A percentile compares a stretch with the other conserved stretches of the same genome.
Evolutionary conservation across 257 asterid species (phyloP).

Genomic region (Thymus mandschuricus): DNA sequence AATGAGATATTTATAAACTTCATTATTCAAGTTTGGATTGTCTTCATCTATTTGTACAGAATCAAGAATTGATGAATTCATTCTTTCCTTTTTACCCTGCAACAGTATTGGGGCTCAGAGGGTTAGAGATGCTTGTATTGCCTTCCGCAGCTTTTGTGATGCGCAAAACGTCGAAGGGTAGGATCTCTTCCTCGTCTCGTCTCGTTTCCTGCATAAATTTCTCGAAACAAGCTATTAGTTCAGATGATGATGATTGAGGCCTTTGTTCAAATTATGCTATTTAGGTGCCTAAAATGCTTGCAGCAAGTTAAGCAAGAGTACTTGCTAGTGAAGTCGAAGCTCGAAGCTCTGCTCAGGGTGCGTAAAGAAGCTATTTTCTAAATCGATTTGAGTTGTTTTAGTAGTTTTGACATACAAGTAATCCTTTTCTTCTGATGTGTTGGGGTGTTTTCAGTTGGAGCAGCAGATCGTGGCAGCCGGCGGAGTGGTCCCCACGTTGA

Average conservation of each 20-base stretch:
- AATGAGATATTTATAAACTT: too few relatives aligned
- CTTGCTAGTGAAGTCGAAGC: slow-evolving; percentile 71
- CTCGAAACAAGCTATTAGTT: background rate
- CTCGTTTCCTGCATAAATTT: background rate
- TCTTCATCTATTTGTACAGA: background rate
- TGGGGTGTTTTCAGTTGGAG: slow-evolving; percentile 57
- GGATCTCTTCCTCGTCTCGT: slow-evolving; percentile 20
- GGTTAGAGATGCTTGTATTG: slow-evolving; percentile 63
- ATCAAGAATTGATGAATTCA: background rate
- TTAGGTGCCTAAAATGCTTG: slow-evolving; percentile 72
- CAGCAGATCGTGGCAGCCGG: slow-evolving; percentile 85
- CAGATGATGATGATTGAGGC: background rate
- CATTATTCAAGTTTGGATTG: background rate
- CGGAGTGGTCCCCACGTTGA: slow-evolving; percentile 63
- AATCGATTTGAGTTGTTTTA: background rate
- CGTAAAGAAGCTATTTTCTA: slow-evolving; percentile 18
- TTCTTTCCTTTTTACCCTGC: background rate
- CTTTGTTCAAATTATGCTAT: background rate
- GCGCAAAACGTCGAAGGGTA: slow-evolving; percentile 62
- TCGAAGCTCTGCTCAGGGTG: slow-evolving; percentile 65
- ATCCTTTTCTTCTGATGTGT: background rate
- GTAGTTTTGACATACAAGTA: background rate
- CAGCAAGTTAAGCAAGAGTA: slow-evolving; percentile 73
- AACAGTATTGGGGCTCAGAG: slow-evolving; percentile 85
- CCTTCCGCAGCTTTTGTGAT: slow-evolving; percentile 69